These are phyloP conservation scores for Turnera subulata DNA, from an alignment of 345 rosid genomes.

Conservation along the genomic window DNA sequence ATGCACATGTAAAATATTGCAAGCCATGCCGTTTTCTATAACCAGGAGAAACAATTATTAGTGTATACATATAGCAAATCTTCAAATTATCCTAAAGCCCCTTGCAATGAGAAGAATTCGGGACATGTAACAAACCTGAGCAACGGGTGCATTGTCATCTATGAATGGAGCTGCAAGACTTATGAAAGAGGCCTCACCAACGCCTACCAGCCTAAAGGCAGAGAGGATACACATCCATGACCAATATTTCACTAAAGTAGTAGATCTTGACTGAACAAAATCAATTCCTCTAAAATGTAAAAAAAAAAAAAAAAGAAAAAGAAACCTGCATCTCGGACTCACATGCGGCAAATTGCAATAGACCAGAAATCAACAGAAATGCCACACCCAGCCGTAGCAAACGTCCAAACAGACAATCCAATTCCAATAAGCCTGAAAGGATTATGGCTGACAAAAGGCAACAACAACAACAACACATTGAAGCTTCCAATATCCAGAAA, in stretches of 20 bases:
- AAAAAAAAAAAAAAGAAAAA: neutral
- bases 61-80: neutral
- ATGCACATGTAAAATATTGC: conserved; percentile 28
- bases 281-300: too few relatives aligned
- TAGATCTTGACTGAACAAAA: too few relatives aligned
- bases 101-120: neutral
- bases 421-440: conserved; percentile 26
- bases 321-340: conserved; percentile 1
- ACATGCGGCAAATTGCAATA: conserved; percentile 25
- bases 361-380: conserved; percentile 25
- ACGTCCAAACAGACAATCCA: conserved; percentile 30
- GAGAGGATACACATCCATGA: neutral
- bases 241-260: too few relatives aligned
- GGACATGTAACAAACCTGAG: conserved; percentile 41
- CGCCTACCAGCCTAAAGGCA: conserved; percentile 79
- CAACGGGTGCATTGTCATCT: conserved; percentile 83
- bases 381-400: conserved; percentile 27
- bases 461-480: neutral
- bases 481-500: neutral
- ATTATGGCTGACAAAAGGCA: conserved; percentile 12
- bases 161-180: conserved; percentile 97
- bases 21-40: conserved; percentile 30
- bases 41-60: neutral
- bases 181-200: conserved; percentile 95
- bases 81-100: neutral